Evolutionary conservation across 805 yeast species (phyloP), one percentile per base, ranked within the genome.

Genomic region (Candida insectorum): DNA sequence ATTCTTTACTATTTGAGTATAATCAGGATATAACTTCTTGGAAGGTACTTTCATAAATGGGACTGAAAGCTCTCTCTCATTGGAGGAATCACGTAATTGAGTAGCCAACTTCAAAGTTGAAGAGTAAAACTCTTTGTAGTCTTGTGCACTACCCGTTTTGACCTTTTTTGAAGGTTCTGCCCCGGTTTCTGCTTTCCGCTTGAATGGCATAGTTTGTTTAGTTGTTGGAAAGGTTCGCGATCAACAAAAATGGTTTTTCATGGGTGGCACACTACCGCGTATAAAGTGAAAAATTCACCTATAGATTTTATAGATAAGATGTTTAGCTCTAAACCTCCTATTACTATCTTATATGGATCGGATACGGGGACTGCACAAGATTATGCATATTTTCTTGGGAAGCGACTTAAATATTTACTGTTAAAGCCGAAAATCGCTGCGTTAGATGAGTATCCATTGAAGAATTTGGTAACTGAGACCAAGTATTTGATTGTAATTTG

Each of bases 361-460:
- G 97, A 89, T 52, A 85, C 97, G 0, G 97, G 97, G 0, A 89
- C 85, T 49, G 74, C 96, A 1, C 85, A 83, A 48, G 97, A 91
- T 48, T 81, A 76, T 49, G 96, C 97, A 0, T 70, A 72, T 25
- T 68, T 77, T 20, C 59, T 89, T 16, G 70, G 77, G 12, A 65
- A 72, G 36, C 64, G 69, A 25, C 68, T 85, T 29, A 73, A 74
- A 32, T 69, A 84, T 43, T 57, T 66, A 31, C 73, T 74, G 45
- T 69, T 75, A 45, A 58, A 49, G 29, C 74, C 80, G 11, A 58
- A 41, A 1, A 60, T 82, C 4, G 58, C 69, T 7, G 54, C 82
- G 0, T 52, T 86, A 41, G 85, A 84, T 45, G 80, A 77, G 27
- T 77, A 75, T 49, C 75, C 79, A 37, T 55, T 81, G 27, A 71